Evolutionary conservation across 768 basidiomycete species (phyloP).

Genomic region (Pleurotus sapidus): DNA sequence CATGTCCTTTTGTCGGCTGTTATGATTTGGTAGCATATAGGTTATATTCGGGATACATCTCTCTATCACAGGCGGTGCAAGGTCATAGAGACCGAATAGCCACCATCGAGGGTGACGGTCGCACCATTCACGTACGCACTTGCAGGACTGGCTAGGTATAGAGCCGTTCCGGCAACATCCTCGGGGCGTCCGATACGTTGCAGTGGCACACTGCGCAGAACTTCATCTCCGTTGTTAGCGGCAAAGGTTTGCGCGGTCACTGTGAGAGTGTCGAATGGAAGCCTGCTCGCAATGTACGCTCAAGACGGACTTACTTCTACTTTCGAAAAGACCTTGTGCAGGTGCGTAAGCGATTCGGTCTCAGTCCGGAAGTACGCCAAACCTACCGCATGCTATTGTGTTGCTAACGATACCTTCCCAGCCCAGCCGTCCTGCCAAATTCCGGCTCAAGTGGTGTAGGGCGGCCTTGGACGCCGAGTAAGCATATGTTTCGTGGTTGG

Average conservation of each 20-base stretch:
- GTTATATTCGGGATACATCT: no score
- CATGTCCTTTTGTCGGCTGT: no score
- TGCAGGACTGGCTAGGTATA: conserved; percentile 60
- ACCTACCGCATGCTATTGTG: conserved; percentile 53
- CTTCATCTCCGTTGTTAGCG: conserved; percentile 32
- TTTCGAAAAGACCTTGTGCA: conserved; percentile 28
- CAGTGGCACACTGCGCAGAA: conserved; percentile 44
- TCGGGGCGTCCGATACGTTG: conserved; percentile 58
- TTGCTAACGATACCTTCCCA: conserved; percentile 58
- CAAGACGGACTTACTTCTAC: conserved; percentile 30
- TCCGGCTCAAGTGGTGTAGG: conserved; percentile 55
- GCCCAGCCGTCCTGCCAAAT: conserved; percentile 56
- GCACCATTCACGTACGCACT: conserved; percentile 65
- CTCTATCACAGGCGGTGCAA: background rate
- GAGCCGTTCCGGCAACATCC: conserved; percentile 60
- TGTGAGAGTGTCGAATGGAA: conserved; percentile 15
- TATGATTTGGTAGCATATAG: no score
- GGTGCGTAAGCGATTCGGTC: background rate
- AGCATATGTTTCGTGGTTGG: conserved; percentile 59
- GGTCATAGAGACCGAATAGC: conserved; percentile 41
- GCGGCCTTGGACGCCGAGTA: conserved; percentile 66
- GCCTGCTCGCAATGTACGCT: background rate
- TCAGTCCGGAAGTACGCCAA: background rate
- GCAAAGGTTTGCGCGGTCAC: conserved; percentile 57
- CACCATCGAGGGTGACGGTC: conserved; percentile 62